Percentiles rank a stretch among this genome's conserved stretches.
Evolutionary conservation across 1,284 basidiomycete species (phyloP).

Genomic region (Cutaneotrichosporon arboriforme): DNA sequence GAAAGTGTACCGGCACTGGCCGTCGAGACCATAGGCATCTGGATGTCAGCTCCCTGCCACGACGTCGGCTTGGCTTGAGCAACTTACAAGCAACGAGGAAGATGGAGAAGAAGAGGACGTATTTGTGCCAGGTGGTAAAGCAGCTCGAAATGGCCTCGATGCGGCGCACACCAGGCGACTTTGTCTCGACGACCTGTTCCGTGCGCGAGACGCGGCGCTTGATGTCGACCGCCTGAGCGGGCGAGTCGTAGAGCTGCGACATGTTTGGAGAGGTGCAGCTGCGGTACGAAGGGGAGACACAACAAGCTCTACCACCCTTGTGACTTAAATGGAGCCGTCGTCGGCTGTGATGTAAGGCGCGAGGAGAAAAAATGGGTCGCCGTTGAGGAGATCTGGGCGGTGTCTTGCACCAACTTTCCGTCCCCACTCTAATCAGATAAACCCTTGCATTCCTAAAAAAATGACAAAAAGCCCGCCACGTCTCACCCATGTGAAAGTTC

Average conservation of each 20-base stretch:
- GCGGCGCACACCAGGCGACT: constrained; percentile 14
- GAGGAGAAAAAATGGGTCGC: too few relatives aligned
- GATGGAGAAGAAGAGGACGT: constrained; percentile 39
- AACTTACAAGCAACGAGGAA: constrained; percentile 44
- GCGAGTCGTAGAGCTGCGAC: constrained; percentile 1
- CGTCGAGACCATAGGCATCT: constrained; percentile 35
- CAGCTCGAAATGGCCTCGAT: constrained; percentile 15
- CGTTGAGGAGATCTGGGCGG: too few relatives aligned
- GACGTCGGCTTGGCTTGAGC: neutral
- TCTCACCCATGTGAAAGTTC: too few relatives aligned
- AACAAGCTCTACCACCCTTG: too few relatives aligned
- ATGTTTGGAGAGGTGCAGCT: neutral
- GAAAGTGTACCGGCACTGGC: constrained; percentile 35
- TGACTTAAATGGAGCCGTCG: too few relatives aligned
- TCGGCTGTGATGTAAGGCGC: too few relatives aligned
- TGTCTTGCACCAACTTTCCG: too few relatives aligned
- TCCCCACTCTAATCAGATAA: too few relatives aligned
- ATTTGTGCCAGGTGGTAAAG: constrained; percentile 10
- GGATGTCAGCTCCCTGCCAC: neutral
- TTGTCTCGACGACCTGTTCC: constrained; percentile 5
- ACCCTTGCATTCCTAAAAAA: too few relatives aligned
- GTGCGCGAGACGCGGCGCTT: neutral
- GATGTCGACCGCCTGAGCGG: neutral
- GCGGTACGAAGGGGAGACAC: too few relatives aligned
- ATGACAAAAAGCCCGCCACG: too few relatives aligned